Evolutionary conservation across 2,329 filamentous ascomycete species (phyloP).

Genomic region (Colletotrichum acutatum): DNA sequence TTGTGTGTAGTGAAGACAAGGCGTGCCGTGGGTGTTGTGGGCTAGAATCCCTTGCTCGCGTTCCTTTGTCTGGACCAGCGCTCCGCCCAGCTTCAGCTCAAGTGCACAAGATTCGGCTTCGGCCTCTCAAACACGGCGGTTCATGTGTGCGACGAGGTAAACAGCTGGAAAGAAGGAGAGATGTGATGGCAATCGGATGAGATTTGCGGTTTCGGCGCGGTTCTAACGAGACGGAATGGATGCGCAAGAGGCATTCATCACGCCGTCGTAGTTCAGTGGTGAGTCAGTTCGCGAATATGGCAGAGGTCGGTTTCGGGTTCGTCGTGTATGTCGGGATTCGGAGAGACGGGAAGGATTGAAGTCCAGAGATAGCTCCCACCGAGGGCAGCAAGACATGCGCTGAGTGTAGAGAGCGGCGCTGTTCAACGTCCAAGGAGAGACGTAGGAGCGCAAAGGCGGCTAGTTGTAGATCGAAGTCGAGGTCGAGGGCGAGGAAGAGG

Average conservation of each 20-base stretch:
- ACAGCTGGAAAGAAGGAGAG: not conserved
- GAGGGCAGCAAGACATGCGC: conserved; percentile 17
- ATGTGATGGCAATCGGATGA: not conserved
- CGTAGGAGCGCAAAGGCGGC: not conserved
- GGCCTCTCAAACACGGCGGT: conserved; percentile 15
- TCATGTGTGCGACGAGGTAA: conserved; percentile 29
- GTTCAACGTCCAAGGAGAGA: not conserved
- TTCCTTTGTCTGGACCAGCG: conserved; percentile 17
- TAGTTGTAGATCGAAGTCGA: not conserved
- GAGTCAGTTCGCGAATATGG: not conserved
- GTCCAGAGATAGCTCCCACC: conserved; percentile 14
- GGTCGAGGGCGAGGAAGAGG: not conserved
- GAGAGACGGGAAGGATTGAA: conserved; percentile 6
- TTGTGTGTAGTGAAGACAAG: conserved; percentile 39
- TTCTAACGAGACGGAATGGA: conserved; percentile 7
- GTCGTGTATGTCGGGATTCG: conserved; percentile 17
- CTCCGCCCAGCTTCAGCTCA: conserved; percentile 30
- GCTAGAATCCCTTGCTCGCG: conserved; percentile 7
- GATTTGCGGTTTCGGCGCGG: not conserved
- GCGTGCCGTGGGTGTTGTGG: not conserved
- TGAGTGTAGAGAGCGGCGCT: not conserved
- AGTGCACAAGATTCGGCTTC: conserved; percentile 32
- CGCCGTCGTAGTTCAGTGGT: conserved; percentile 22
- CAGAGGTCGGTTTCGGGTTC: conserved; percentile 4
- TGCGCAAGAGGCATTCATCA: conserved; percentile 23